phyloP scores from a whole-genome alignment of 495 filamentous ascomycete species.

The Penicillium taxi region DNA sequence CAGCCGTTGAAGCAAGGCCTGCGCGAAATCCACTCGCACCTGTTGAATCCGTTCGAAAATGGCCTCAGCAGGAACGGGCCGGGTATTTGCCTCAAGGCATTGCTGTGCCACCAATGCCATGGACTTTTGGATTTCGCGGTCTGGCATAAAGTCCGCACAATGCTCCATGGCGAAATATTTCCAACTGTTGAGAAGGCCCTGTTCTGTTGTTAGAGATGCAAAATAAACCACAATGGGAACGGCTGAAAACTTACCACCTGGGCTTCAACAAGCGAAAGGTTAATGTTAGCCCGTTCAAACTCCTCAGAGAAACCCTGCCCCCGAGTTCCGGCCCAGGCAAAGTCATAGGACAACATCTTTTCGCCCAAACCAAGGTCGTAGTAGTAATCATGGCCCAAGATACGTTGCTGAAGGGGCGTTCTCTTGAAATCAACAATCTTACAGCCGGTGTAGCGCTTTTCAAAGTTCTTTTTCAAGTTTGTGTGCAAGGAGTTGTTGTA shows the following conservation, averaged over 20 bases:
- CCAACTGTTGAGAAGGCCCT: slow-evolving; percentile 82
- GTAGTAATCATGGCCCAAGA: slow-evolving; percentile 66
- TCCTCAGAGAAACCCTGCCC: slow-evolving; percentile 69
- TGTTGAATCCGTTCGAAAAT: slow-evolving; percentile 67
- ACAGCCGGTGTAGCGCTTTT: slow-evolving; percentile 62
- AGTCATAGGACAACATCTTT: slow-evolving; percentile 65
- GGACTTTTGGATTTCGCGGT: slow-evolving; percentile 57
- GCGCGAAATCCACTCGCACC: slow-evolving; percentile 63
- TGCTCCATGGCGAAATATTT: slow-evolving; percentile 81
- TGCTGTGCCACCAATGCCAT: slow-evolving; percentile 59
- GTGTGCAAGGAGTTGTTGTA: slow-evolving; percentile 83
- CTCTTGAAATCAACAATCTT: slow-evolving; percentile 67
- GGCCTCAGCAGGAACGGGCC: slow-evolving; percentile 55
- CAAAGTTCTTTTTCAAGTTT: slow-evolving; percentile 79
- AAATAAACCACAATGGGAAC: slow-evolving; percentile 11
- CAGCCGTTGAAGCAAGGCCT: slow-evolving; percentile 68
- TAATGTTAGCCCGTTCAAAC: slow-evolving; percentile 77
- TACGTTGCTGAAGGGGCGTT: slow-evolving; percentile 51
- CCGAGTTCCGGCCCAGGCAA: slow-evolving; percentile 62
- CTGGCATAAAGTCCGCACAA: slow-evolving; percentile 55
- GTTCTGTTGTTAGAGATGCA: slow-evolving; percentile 11
- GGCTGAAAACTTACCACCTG: slow-evolving; percentile 61
- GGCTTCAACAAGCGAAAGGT: slow-evolving; percentile 83
- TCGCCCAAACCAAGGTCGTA: slow-evolving; percentile 71
- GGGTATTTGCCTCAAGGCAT: slow-evolving; percentile 64